Base-by-base conservation (phyloP, 352 stramenopile species). In the Pythium graminicola region DNA sequence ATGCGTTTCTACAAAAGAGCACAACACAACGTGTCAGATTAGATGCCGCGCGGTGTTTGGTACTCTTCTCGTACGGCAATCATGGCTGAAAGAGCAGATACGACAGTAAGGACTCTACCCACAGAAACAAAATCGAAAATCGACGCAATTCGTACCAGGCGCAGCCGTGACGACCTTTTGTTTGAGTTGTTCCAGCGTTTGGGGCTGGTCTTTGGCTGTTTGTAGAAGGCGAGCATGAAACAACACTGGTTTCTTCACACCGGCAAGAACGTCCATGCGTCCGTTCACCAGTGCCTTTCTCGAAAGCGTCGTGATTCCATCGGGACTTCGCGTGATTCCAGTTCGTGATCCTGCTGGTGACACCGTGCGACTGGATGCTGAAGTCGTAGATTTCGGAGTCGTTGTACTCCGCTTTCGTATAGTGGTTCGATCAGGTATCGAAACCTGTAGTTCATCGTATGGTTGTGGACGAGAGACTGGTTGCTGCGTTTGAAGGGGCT, bases 291-390 rank as follows among this genome's bases (percentile, higher is more conserved):
- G 29, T 43, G 28, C 45, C 56, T 63, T 66, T 17, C 74, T 65
- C 3, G 72, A 73, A 38, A 89, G 71, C 0, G 73, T 86, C 24
- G 63, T 86, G 51, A 89, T 86, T 0, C 78, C 78, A 23, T 86
- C 78, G 24, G 68, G 56, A 28, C 72, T 81, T 27, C 38, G 20
- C 17, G 44, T 58, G 3, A n/a, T 32, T 16, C 46, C 35, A 23
- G 40, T 24, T 4, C 38, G 56, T n/a, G 51, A 39, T 8, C 52
- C 33, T 7, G 23, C 33, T 9, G 55, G 54, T 5, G 60, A 60
- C 4, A 28, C 50, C 6, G 50, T 48, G 0, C 51, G 46, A 6
- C 45, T 57, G 4, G 59, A 62, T 10, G 53, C 45, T 8, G 19
- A 19, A 13, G 41, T 58, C 1, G 51, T 42, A 1, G 44, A 53